Evolutionary conservation across 2,329 filamentous ascomycete genomes (phyloP).

Genomic region (Hymenoscyphus scutula): DNA sequence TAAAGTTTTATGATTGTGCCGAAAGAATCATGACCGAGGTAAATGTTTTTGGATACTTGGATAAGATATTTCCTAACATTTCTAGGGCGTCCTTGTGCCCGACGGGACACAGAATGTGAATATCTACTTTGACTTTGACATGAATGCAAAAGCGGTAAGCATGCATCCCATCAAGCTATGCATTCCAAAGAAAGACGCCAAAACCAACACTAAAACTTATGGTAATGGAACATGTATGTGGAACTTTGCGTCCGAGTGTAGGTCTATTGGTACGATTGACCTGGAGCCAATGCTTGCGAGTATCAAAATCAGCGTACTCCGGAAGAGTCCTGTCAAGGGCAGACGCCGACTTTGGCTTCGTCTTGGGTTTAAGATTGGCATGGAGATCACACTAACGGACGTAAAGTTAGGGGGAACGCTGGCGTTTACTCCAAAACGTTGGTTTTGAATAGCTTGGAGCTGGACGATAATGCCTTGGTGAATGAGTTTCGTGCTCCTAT

Average conservation of each 20-base stretch:
- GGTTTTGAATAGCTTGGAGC: background rate
- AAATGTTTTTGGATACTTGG: background rate
- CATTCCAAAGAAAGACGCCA: background rate
- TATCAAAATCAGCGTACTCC: background rate
- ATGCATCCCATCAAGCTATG: background rate
- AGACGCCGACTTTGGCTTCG: background rate
- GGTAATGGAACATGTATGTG: background rate
- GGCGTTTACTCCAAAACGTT: background rate
- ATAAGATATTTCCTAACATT: no score
- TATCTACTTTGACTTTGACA: background rate
- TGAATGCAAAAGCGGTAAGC: background rate
- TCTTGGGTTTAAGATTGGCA: background rate
- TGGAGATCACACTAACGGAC: background rate
- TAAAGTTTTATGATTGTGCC: conserved; percentile 1
- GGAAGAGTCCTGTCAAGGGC: background rate
- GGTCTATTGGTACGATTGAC: background rate
- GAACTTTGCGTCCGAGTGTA: background rate
- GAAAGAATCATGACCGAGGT: background rate
- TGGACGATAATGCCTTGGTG: background rate
- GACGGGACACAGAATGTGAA: background rate
- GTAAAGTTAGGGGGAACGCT: background rate
- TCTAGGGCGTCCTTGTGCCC: background rate
- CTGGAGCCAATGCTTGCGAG: background rate
- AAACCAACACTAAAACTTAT: background rate
- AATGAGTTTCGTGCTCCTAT: conserved; percentile 2